Percentiles rank a stretch among this genome's conserved stretches.
Evolutionary conservation across 2,329 filamentous ascomycete species (phyloP).

Genomic region (Cyclaneusma minus): DNA sequence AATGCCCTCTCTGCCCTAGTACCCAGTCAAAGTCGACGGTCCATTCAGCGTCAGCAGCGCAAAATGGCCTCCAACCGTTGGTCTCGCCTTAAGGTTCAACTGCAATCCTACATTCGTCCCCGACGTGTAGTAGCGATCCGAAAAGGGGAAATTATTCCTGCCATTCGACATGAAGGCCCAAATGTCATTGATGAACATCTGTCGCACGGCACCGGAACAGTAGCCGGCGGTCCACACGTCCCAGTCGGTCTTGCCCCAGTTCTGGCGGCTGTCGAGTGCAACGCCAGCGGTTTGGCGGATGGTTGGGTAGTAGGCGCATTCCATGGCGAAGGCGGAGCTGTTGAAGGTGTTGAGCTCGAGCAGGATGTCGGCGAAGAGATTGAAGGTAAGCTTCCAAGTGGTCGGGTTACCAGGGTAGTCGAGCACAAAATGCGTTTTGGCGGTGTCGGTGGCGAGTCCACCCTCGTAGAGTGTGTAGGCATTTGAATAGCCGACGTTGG

Average conservation of each 20-base stretch:
- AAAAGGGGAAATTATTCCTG: slow-evolving; percentile 5
- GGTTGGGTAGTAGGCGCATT: slow-evolving; percentile 20
- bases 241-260: slow-evolving; percentile 28
- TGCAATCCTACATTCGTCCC: slow-evolving; percentile 19
- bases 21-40: no score
- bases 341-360: slow-evolving; percentile 23
- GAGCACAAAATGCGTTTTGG: slow-evolving; percentile 24
- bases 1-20: no score
- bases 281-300: slow-evolving; percentile 22
- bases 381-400: slow-evolving; percentile 24
- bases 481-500: slow-evolving; percentile 19
- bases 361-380: slow-evolving; percentile 24
- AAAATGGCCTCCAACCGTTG: slow-evolving; percentile 47
- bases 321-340: slow-evolving; percentile 19
- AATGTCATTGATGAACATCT: slow-evolving; percentile 6
- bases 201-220: background rate
- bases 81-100: slow-evolving; percentile 65
- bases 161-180: slow-evolving; percentile 4
- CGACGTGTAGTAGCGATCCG: slow-evolving; percentile 3
- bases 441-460: slow-evolving; percentile 17
- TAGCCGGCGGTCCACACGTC: slow-evolving; percentile 20
- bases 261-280: slow-evolving; percentile 21
- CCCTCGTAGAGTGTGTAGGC: slow-evolving; percentile 19
- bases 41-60: slow-evolving; percentile 59
- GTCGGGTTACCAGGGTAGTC: slow-evolving; percentile 19